These are phyloP conservation scores for Penicillium verhagenii DNA, from an alignment of 495 filamentous ascomycete genomes.

Conservation along the genomic window DNA sequence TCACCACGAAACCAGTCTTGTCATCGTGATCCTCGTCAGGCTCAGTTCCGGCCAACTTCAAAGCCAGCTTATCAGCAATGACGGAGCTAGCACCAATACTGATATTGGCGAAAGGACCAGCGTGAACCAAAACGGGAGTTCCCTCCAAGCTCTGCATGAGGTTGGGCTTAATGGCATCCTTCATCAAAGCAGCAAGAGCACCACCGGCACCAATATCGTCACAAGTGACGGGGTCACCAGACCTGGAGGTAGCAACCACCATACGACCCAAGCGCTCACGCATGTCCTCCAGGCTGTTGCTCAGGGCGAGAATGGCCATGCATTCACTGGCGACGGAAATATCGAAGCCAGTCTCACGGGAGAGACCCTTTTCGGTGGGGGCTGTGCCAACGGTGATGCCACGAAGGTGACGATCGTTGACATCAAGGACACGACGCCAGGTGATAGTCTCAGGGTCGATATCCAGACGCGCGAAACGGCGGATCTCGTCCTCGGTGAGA, in stretches of 20 bases:
- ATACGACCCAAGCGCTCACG: slow-evolving; percentile 91
- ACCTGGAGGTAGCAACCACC: slow-evolving; percentile 87
- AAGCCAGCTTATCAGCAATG: slow-evolving; percentile 88
- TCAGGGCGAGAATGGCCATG: slow-evolving; percentile 96
- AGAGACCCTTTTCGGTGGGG: slow-evolving; percentile 82
- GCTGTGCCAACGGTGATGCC: slow-evolving; percentile 85
- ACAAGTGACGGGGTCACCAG: slow-evolving; percentile 89
- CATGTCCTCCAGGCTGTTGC: slow-evolving; percentile 85
- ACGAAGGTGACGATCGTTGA: slow-evolving; percentile 92
- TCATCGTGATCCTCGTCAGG: slow-evolving; percentile 82
- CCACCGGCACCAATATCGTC: slow-evolving; percentile 94
- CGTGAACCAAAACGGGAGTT: slow-evolving; percentile 95
- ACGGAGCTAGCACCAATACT: slow-evolving; percentile 94
- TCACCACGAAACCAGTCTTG: slow-evolving; percentile 93
- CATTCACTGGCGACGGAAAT: slow-evolving; percentile 97
- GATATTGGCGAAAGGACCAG: slow-evolving; percentile 97
- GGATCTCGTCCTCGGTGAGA: slow-evolving; percentile 84
- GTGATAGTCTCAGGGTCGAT: slow-evolving; percentile 97
- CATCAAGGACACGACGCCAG: slow-evolving; percentile 93
- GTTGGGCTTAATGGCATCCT: slow-evolving; percentile 97
- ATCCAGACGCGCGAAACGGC: slow-evolving; percentile 83
- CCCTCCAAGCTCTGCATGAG: slow-evolving; percentile 98
- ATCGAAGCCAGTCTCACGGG: slow-evolving; percentile 87
- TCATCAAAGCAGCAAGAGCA: slow-evolving; percentile 91
- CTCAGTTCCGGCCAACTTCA: slow-evolving; percentile 95